Evolutionary conservation across 257 asterid genomes (phyloP).

Genomic region (Coffea eugenioides): DNA sequence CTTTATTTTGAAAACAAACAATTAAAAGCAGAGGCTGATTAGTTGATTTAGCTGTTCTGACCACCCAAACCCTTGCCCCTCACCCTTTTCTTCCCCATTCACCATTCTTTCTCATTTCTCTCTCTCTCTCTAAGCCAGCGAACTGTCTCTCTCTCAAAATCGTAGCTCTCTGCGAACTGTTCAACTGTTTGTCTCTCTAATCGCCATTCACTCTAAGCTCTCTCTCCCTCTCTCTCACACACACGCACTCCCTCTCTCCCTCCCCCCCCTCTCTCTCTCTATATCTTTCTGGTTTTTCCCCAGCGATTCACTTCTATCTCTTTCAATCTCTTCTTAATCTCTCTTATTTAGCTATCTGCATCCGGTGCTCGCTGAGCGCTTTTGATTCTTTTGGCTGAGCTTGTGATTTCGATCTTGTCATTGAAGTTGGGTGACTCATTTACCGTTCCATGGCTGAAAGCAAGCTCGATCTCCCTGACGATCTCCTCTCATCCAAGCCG

Average conservation of each 20-base stretch:
- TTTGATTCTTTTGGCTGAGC: slow-evolving; percentile 12
- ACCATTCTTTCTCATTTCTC: not conserved
- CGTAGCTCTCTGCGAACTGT: not conserved
- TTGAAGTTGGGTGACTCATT: slow-evolving; percentile 19
- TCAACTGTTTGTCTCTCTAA: slow-evolving; percentile 13
- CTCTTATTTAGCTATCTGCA: slow-evolving; percentile 7
- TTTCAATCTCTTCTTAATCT: slow-evolving; percentile 2
- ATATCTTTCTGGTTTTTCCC: not conserved
- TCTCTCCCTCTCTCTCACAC: not conserved
- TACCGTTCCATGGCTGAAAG: slow-evolving; percentile 60
- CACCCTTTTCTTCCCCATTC: slow-evolving; percentile 1
- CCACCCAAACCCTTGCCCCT: slow-evolving; percentile 67
- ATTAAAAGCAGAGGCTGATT: slow-evolving; percentile 12
- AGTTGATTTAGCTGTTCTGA: slow-evolving; percentile 54
- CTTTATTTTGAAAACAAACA: no score
- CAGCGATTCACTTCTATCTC: slow-evolving; percentile 18
- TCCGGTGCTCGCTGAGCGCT: slow-evolving; percentile 20
- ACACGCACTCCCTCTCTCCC: slow-evolving; percentile 5
- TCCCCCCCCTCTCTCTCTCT: not conserved
- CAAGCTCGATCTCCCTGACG: slow-evolving; percentile 75
- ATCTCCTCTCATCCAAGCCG: slow-evolving; percentile 57
- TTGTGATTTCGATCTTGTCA: slow-evolving; percentile 20
- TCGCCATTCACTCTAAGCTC: slow-evolving; percentile 5
- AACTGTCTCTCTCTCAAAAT: slow-evolving; percentile 3
- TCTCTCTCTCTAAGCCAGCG: not conserved